These are phyloP conservation scores for Talaromyces verruculosus DNA, from an alignment of 2,329 filamentous ascomycete species.

Conservation along the genomic window DNA sequence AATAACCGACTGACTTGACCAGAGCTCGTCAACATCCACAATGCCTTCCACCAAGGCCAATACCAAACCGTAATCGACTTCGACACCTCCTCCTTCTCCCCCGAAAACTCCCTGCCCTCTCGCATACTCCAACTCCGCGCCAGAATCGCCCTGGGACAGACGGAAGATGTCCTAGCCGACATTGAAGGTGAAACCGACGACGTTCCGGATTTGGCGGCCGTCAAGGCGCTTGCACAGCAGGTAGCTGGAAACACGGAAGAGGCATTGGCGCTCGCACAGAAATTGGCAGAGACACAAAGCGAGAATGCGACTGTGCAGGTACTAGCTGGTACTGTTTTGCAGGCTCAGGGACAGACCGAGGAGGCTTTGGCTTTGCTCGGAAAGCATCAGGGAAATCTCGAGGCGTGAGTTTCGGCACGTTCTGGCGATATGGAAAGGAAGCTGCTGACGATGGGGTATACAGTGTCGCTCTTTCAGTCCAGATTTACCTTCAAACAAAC, in stretches of 20 bases:
- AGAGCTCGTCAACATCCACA: conserved; percentile 69
- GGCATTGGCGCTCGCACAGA: conserved; percentile 64
- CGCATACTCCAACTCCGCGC: conserved; percentile 78
- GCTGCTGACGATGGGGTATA: background rate
- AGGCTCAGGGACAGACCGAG: conserved; percentile 76
- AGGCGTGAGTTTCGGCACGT: conserved; percentile 61
- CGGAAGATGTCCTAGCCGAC: conserved; percentile 68
- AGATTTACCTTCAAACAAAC: conserved; percentile 91
- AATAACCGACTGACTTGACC: conserved; percentile 14
- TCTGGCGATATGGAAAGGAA: background rate
- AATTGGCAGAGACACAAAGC: conserved; percentile 63
- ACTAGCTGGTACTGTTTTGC: conserved; percentile 76
- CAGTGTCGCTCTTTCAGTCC: conserved; percentile 79
- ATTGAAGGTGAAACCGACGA: conserved; percentile 61
- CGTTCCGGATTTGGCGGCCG: conserved; percentile 72
- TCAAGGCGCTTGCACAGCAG: conserved; percentile 72
- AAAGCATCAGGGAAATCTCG: conserved; percentile 78
- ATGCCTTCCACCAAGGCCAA: conserved; percentile 72
- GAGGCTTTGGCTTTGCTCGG: conserved; percentile 77
- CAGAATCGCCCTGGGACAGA: conserved; percentile 77
- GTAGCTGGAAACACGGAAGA: conserved; percentile 59
- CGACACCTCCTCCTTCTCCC: conserved; percentile 74
- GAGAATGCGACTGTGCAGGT: conserved; percentile 83
- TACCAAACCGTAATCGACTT: conserved; percentile 85
- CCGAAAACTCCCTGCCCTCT: conserved; percentile 73